These are phyloP conservation scores for Passiflora organensis DNA, from an alignment of 345 rosid genomes.

Conservation along the genomic window DNA sequence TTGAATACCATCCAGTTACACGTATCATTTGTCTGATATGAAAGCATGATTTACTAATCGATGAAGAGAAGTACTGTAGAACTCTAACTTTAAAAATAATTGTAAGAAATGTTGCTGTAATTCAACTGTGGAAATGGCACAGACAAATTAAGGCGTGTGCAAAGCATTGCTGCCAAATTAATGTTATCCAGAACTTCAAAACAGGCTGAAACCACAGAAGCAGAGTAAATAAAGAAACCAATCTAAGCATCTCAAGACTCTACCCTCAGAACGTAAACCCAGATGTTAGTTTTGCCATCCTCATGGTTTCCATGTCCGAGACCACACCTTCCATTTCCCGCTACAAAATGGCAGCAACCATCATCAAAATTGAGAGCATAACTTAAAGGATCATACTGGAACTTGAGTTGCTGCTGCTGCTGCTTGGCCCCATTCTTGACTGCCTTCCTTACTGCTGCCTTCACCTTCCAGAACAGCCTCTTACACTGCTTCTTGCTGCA, in stretches of 20 bases:
- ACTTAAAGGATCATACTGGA: conserved; percentile 93
- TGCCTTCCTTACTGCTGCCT: conserved; percentile 43
- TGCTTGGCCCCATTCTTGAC: conserved; percentile 26
- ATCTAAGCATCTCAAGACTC: not conserved
- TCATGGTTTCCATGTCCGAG: conserved; percentile 1
- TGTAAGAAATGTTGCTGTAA: too few relatives aligned
- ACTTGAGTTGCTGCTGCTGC: conserved; percentile 33
- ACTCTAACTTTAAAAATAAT: too few relatives aligned
- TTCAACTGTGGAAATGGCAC: too few relatives aligned
- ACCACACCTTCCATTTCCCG: conserved; percentile 14
- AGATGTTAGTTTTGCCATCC: conserved; percentile 15
- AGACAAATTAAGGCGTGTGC: too few relatives aligned
- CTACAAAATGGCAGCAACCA: conserved; percentile 24
- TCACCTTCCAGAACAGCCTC: conserved; percentile 45
- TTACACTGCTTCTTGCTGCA: conserved; percentile 41
- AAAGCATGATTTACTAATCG: too few relatives aligned
- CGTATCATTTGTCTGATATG: too few relatives aligned
- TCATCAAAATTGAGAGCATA: conserved; percentile 71
- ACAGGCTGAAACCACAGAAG: too few relatives aligned
- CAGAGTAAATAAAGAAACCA: too few relatives aligned
- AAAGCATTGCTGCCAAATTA: too few relatives aligned
- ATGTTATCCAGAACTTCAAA: too few relatives aligned
- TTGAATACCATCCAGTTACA: too few relatives aligned
- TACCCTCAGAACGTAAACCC: conserved; percentile 47
- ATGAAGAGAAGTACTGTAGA: too few relatives aligned